Conservation (phyloP, 2,329 filamentous ascomycete genomes). For the Colletotrichum camelliae region DNA sequence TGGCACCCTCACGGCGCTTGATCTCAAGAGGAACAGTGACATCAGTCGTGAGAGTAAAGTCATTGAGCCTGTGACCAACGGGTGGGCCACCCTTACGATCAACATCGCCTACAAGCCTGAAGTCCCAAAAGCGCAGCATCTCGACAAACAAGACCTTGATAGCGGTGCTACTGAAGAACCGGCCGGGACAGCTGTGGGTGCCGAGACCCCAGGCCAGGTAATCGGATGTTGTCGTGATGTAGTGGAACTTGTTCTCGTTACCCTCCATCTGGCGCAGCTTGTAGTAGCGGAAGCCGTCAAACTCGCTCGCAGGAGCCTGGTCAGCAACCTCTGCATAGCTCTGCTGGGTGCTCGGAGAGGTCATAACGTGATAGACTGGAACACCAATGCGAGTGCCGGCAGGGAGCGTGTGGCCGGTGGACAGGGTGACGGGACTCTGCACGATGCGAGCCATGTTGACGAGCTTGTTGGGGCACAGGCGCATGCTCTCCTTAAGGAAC, state of each 20-base stretch:
- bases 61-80: background rate
- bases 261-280: constrained; percentile 22
- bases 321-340: constrained; percentile 11
- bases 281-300: constrained; percentile 28
- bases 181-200: constrained; percentile 29
- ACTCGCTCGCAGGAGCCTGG: constrained; percentile 23
- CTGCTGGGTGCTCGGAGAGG: constrained; percentile 20
- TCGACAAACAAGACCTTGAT: constrained; percentile 37
- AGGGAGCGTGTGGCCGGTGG: constrained; percentile 33
- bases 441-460: constrained; percentile 25
- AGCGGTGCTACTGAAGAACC: constrained; percentile 36
- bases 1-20: background rate
- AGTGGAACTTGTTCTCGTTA: constrained; percentile 28
- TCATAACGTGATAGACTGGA: constrained; percentile 24
- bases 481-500: constrained; percentile 40
- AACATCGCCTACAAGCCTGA: constrained; percentile 23
- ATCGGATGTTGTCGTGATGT: constrained; percentile 31
- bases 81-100: constrained; percentile 10
- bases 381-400: constrained; percentile 30
- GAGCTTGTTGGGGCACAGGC: constrained; percentile 29
- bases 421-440: constrained; percentile 24
- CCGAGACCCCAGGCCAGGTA: constrained; percentile 42
- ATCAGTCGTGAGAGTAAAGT: background rate
- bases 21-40: constrained; percentile 2
- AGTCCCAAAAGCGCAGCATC: constrained; percentile 28